Evolutionary conservation across 345 rosid genomes (phyloP), one percentile per base, ranked within the genome.

Genomic region (Euphorbia lathyris): DNA sequence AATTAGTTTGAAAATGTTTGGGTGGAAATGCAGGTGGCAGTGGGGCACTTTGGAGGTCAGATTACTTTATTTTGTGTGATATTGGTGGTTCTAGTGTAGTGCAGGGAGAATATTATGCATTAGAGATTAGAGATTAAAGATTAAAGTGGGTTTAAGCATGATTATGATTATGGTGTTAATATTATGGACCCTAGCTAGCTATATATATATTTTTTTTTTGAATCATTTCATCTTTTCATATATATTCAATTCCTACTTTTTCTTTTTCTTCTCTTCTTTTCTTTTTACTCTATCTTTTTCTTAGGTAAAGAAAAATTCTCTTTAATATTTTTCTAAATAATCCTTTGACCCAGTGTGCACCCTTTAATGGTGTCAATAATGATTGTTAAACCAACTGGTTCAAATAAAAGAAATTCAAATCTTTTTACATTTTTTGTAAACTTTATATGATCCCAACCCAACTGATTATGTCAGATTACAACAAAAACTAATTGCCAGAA

Each of bases 1-100:
- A 4, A 12, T 58, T 50, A 4, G 16, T 5, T 47, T 53, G 62
- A 29, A 4, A 8, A 14, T 58, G 7, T 19, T 4, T 62, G 63
- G 65, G 32, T 58, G 66, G 59, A 26, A 61, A 27, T 82, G 82
- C 88, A 84, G 90, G 86, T 69, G 70, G 67, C 38, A 77, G 76
- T 75, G 78, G 81, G 81, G 77, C 55, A 79, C 13, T 58, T 66
- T 25, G 77, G 79, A 63, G 69, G 63, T 67, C 79, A 70, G 64
- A 32, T 66, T 80, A 58, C 75, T 70, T 55, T 77, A 9, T 64
- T 78, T 47, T 68, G 63, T 62, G 64, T 45, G 64, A 27, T 70
- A 47, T 72, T 80, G 50, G 66, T 82, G 73, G 2, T 65, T 68
- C 3, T 72, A 72, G 61, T 64, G 76, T 80, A 27, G 63, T 60